These are phyloP conservation scores for Ogataea dorogensis DNA, from an alignment of 805 yeast species.

Conservation along the genomic window DNA sequence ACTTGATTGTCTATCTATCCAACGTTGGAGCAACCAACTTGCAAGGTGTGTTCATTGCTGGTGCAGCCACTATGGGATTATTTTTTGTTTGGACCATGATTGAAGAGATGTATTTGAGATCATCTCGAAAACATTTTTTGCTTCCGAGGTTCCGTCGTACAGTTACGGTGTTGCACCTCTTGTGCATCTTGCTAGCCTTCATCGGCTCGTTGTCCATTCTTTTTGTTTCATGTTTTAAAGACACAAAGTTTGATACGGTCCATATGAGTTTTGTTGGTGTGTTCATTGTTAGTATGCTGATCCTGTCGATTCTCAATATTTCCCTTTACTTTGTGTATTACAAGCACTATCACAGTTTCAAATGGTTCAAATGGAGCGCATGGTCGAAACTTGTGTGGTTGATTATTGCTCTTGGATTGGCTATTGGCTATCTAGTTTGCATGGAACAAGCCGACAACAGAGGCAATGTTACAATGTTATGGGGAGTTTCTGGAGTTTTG, in stretches of 20 bases:
- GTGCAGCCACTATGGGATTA: constrained; percentile 75
- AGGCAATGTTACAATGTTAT: constrained; percentile 33
- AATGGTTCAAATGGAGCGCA: constrained; percentile 43
- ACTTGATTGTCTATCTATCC: constrained; percentile 61
- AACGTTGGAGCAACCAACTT: constrained; percentile 86
- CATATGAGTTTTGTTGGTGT: constrained; percentile 70
- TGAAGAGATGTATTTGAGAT: constrained; percentile 62
- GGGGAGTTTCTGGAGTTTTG: constrained; percentile 57
- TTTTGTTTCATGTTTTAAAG: constrained; percentile 71
- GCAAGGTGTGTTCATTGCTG: constrained; percentile 79
- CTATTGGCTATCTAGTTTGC: constrained; percentile 59
- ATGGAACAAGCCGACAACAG: constrained; percentile 20
- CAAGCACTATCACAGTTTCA: constrained; percentile 21
- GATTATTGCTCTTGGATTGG: constrained; percentile 60
- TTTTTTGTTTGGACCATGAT: constrained; percentile 63
- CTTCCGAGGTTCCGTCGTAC: constrained; percentile 42
- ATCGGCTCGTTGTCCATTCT: constrained; percentile 64
- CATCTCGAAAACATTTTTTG: constrained; percentile 45
- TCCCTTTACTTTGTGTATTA: constrained; percentile 41
- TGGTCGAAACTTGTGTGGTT: constrained; percentile 65
- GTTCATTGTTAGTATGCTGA: constrained; percentile 65
- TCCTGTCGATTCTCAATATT: constrained; percentile 46
- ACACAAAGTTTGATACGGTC: constrained; percentile 51
- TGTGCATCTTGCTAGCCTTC: constrained; percentile 27
- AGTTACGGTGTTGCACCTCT: constrained; percentile 23